These are phyloP conservation scores for Trichophaea hybrida DNA, from an alignment of 2,329 filamentous ascomycete species.

Conservation along the genomic window DNA sequence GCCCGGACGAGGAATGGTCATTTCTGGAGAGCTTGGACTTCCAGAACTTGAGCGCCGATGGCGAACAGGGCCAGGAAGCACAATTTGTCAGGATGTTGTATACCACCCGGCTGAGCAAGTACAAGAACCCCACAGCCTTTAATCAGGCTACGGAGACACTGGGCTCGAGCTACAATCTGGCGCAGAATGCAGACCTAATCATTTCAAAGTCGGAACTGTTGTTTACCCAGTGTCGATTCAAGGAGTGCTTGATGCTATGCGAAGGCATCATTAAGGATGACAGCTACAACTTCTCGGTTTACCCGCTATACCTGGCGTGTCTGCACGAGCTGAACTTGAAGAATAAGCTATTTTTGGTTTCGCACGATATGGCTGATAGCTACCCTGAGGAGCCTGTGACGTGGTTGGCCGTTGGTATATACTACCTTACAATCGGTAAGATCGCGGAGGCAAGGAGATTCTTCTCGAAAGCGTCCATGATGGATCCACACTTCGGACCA, in stretches of 20 bases:
- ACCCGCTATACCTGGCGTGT: conserved; percentile 83
- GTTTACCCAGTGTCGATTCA: conserved; percentile 89
- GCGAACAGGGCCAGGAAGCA: conserved; percentile 36
- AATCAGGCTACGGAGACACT: conserved; percentile 76
- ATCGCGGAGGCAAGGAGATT: conserved; percentile 88
- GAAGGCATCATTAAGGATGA: conserved; percentile 68
- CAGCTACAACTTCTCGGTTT: conserved; percentile 75
- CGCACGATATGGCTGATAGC: conserved; percentile 82
- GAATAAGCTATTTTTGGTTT: conserved; percentile 78
- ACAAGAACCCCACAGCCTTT: conserved; percentile 72
- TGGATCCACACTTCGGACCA: conserved; percentile 92
- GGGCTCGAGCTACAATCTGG: conserved; percentile 82
- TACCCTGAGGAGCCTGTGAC: conserved; percentile 83
- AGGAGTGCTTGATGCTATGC: conserved; percentile 71
- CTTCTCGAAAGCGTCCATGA: conserved; percentile 93
- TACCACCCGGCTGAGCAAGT: conserved; percentile 88
- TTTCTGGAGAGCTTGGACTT: conserved; percentile 85
- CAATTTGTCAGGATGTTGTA: conserved; percentile 95
- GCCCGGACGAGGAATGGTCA: conserved; percentile 74
- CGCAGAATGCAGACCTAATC: conserved; percentile 74
- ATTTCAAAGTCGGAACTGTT: conserved; percentile 79
- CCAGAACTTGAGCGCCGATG: conserved; percentile 51
- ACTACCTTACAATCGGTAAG: conserved; percentile 79
- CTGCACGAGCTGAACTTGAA: conserved; percentile 76
- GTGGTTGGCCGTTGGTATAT: conserved; percentile 88